Evolutionary conservation across 1,139 yeast species (phyloP).

Genomic region (Scheffersomyces quercinus): DNA sequence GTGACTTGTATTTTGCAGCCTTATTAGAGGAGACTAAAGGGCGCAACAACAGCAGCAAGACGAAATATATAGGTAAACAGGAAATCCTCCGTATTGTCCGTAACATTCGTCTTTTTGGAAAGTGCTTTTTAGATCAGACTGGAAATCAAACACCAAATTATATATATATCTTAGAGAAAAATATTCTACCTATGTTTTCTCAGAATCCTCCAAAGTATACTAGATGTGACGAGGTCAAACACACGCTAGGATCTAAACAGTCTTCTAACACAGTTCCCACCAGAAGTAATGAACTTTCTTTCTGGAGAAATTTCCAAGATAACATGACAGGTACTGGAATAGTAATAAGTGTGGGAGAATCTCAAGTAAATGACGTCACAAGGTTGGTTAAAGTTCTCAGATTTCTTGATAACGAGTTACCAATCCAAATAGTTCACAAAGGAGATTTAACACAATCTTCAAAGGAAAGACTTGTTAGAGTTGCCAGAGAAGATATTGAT

Average conservation of each 20-base stretch:
- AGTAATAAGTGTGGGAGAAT: constrained; percentile 37
- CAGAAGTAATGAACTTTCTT: constrained; percentile 11
- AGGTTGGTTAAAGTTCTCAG: constrained; percentile 32
- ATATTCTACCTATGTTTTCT: background rate
- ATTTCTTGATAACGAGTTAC: constrained; percentile 30
- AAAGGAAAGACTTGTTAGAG: constrained; percentile 1
- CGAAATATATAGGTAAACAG: background rate
- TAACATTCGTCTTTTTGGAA: background rate
- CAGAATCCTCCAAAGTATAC: background rate
- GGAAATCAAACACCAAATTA: background rate
- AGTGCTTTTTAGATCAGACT: background rate
- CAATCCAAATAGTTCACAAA: constrained; percentile 36
- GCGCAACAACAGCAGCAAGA: background rate
- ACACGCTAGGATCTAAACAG: background rate
- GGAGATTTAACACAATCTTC: background rate
- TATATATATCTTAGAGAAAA: background rate
- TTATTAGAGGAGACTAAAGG: background rate
- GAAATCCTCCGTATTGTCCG: background rate
- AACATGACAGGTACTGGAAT: constrained; percentile 36
- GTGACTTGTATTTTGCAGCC: background rate
- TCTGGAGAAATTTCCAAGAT: constrained; percentile 16
- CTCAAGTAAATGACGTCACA: constrained; percentile 28
- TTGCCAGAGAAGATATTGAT: background rate
- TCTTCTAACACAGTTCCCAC: background rate
- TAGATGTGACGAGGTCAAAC: background rate